These are phyloP conservation scores for Salinomyces thailandicus DNA, from an alignment of 2,329 filamentous ascomycete genomes.

Conservation along the genomic window DNA sequence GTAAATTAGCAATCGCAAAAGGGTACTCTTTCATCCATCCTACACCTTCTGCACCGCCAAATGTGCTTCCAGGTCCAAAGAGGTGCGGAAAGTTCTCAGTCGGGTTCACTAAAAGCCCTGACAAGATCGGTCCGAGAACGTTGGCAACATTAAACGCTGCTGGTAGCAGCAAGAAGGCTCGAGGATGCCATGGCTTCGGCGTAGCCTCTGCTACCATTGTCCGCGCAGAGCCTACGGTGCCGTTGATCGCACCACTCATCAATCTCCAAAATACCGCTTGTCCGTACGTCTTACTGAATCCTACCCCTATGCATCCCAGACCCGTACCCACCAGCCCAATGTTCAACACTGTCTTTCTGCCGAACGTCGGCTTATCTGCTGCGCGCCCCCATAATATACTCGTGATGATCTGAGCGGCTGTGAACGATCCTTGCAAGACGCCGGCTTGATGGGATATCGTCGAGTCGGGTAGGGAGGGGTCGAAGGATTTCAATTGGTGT, in stretches of 20 bases:
- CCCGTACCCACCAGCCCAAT: slow-evolving; percentile 31
- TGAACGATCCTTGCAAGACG: slow-evolving; percentile 32
- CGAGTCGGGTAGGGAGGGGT: slow-evolving; percentile 36
- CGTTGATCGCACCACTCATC: slow-evolving; percentile 32
- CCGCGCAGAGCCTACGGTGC: slow-evolving; percentile 31
- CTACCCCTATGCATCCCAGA: slow-evolving; percentile 30
- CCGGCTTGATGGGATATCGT: slow-evolving; percentile 35
- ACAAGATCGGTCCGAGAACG: slow-evolving; percentile 41
- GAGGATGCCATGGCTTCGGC: slow-evolving; percentile 31
- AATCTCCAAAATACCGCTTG: slow-evolving; percentile 34
- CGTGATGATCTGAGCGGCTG: slow-evolving; percentile 33
- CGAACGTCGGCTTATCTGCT: slow-evolving; percentile 36
- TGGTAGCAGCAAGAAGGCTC: slow-evolving; percentile 31
- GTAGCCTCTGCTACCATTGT: slow-evolving; percentile 34
- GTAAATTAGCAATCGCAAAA: slow-evolving; percentile 52
- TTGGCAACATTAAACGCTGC: slow-evolving; percentile 34
- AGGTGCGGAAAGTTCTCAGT: slow-evolving; percentile 43
- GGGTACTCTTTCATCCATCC: slow-evolving; percentile 53
- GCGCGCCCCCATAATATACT: slow-evolving; percentile 33
- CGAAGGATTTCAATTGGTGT: slow-evolving; percentile 33
- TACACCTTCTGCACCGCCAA: slow-evolving; percentile 45
- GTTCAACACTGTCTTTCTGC: slow-evolving; percentile 31
- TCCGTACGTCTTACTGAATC: slow-evolving; percentile 28
- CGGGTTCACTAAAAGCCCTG: slow-evolving; percentile 54
- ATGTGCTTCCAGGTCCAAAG: slow-evolving; percentile 46